Evolutionary conservation across 2,329 filamentous ascomycete species (phyloP).

Genomic region (Ascochyta viciae-villosae): DNA sequence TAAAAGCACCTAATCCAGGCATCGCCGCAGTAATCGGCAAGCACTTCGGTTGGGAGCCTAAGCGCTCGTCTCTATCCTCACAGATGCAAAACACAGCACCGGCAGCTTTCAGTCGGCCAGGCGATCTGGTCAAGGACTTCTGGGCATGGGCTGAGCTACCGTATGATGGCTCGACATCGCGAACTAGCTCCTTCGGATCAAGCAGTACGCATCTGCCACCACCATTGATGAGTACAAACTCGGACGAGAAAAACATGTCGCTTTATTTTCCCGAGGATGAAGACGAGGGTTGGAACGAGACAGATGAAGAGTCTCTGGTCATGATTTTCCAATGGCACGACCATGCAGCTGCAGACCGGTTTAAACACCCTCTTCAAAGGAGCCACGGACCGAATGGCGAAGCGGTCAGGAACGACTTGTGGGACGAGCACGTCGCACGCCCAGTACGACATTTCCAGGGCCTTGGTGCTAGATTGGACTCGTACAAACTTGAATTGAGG

Average conservation of each 20-base stretch:
- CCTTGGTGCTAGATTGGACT: conserved; percentile 32
- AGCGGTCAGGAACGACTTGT: conserved; percentile 30
- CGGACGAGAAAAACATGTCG: conserved; percentile 37
- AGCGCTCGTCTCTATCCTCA: conserved; percentile 30
- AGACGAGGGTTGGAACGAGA: conserved; percentile 8
- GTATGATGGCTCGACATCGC: conserved; percentile 6
- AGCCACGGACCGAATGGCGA: conserved; percentile 35
- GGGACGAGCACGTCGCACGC: conserved; percentile 36
- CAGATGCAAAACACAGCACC: conserved; percentile 24
- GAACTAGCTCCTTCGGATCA: conserved; percentile 7
- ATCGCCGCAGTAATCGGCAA: conserved; percentile 39
- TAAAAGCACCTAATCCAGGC: conserved; percentile 28
- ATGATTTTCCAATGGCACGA: conserved; percentile 43
- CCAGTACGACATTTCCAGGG: conserved; percentile 34
- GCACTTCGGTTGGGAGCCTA: conserved; percentile 41
- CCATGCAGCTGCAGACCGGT: conserved; percentile 34
- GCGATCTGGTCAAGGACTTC: conserved; percentile 38
- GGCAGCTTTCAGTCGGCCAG: conserved; percentile 32
- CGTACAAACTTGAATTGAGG: conserved; percentile 35
- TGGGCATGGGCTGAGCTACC: conserved; percentile 40
- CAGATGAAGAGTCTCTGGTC: conserved; percentile 34
- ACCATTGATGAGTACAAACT: conserved; percentile 23
- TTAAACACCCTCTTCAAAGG: conserved; percentile 37
- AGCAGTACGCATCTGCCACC: conserved; percentile 4
- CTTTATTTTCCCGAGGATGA: conserved; percentile 27